Percentiles rank a stretch among this genome's conserved stretches.
These are phyloP conservation scores for Russula virescens DNA, from an alignment of 768 basidiomycete genomes.

Conservation along the genomic window DNA sequence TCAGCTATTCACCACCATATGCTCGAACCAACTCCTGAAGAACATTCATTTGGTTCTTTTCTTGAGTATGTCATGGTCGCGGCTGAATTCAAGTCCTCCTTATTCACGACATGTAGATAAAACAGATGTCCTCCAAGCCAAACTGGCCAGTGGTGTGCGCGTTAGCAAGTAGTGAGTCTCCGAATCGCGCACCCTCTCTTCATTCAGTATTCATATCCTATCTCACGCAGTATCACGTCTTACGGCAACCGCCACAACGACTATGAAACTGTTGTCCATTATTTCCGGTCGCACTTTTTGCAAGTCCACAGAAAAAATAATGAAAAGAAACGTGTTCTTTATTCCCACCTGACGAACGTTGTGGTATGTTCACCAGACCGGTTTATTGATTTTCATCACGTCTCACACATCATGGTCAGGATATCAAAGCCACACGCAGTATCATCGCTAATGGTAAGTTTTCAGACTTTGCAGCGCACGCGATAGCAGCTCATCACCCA, in stretches of 20 bases:
- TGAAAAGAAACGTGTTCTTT: conserved; percentile 72
- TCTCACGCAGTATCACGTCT: conserved; percentile 58
- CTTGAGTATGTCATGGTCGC: conserved; percentile 44
- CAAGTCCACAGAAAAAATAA: conserved; percentile 78
- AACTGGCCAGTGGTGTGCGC: conserved; percentile 59
- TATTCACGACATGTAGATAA: conserved; percentile 30
- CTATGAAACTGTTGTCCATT: conserved; percentile 74
- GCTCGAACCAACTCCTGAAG: conserved; percentile 67
- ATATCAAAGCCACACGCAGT: conserved; percentile 76
- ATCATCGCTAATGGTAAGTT: conserved; percentile 72
- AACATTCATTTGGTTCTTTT: conserved; percentile 69
- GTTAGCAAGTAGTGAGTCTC: conserved; percentile 70
- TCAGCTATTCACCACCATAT: conserved; percentile 69
- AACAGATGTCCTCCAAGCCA: conserved; percentile 68
- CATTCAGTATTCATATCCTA: conserved; percentile 9
- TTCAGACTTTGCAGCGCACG: neutral
- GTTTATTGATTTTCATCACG: neutral
- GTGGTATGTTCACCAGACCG: conserved; percentile 40
- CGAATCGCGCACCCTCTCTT: neutral
- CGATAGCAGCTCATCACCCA: neutral
- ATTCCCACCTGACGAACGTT: conserved; percentile 76
- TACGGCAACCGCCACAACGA: conserved; percentile 77
- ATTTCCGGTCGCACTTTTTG: conserved; percentile 84
- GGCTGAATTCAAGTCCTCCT: neutral
- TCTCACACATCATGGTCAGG: conserved; percentile 36